Evolutionary conservation across 1,284 basidiomycete genomes (phyloP), one percentile per base, ranked within the genome.

Genomic region (Phellinidium pouzarii): DNA sequence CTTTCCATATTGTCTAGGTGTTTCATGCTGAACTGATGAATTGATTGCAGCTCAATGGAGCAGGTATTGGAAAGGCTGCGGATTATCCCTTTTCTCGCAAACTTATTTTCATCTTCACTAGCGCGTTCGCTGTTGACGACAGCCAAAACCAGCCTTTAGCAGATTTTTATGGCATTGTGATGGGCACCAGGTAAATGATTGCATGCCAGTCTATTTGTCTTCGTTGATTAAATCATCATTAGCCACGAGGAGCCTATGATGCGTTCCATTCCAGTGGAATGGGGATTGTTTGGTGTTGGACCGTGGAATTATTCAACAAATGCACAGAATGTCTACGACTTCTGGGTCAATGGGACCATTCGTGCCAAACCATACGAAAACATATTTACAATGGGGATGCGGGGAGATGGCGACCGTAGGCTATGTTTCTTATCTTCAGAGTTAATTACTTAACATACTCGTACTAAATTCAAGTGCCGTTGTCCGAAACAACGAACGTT

Each of bases 181-280:
- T 86, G 79, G 82, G 76, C 34, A 83, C 80, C 9, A 78, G 75
- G 75, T 72, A 5, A 61, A 59, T 11, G 41, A 8, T 36, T 50
- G 44, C 27, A 50, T 19, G 20, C 4, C 37, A n/a, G 12, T 5
- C 3, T 9, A 4, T 19, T 22, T 19, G 17, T 38, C 12, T 53
- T 44, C 3, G 7, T 29, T 44, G 37, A 14, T 44, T 20, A 44
- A 14, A 23, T 8, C 31, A 11, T 14, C 53, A 36, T 48, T 11
- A 81, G 78, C 61, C 80, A 84, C 59, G 76, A 83, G 64, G 80
- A 84, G 61, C 80, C 81, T 3, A 79, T 82, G 75, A 77, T 78
- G 75, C 77, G 79, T 34, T 76, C 78, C 22, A 77, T 74, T 2
- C 80, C 80, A 0, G 74, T 75, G 48, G 82, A 85, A 60, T 85